phyloP scores from a whole-genome alignment of 306 rosid genomes.

The Purshia tridentata region DNA sequence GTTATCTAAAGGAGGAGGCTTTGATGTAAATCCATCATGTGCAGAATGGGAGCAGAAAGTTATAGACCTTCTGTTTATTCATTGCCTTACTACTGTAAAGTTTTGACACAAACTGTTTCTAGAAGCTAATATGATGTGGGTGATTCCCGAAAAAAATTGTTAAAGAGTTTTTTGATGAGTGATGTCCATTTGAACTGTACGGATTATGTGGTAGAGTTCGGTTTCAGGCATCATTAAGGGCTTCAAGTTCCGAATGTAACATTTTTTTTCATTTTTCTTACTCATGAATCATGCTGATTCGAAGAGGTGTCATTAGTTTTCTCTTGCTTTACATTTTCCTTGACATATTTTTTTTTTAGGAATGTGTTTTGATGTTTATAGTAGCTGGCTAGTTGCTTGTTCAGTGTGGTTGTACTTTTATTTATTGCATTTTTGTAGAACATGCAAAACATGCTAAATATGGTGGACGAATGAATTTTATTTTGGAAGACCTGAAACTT shows the following conservation, averaged over 20 bases:
- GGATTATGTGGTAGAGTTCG: no score
- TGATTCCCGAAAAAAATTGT: no score
- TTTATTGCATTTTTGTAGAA: no score
- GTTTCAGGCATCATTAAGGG: not conserved
- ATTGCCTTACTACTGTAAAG: not conserved
- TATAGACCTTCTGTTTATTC: not conserved
- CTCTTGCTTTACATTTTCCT: not conserved
- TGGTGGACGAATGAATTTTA: no score
- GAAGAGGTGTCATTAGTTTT: not conserved
- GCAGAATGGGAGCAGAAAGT: not conserved
- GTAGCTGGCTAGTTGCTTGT: not conserved
- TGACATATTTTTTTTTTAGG: not conserved
- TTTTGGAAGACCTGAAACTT: no score
- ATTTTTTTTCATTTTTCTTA: not conserved
- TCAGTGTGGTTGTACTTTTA: no score
- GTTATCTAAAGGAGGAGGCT: not conserved
- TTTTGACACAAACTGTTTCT: not conserved
- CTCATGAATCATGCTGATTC: not conserved
- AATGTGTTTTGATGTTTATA: not conserved
- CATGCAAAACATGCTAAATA: no score
- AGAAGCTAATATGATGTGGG: not conserved
- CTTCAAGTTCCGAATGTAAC: not conserved
- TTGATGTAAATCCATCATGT: not conserved
- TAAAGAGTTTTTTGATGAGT: no score
- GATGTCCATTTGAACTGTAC: no score